Percentiles rank a stretch among this genome's conserved stretches.
Evolutionary conservation across 2,329 filamentous ascomycete species (phyloP).

Genomic region (Cercospora canescens): DNA sequence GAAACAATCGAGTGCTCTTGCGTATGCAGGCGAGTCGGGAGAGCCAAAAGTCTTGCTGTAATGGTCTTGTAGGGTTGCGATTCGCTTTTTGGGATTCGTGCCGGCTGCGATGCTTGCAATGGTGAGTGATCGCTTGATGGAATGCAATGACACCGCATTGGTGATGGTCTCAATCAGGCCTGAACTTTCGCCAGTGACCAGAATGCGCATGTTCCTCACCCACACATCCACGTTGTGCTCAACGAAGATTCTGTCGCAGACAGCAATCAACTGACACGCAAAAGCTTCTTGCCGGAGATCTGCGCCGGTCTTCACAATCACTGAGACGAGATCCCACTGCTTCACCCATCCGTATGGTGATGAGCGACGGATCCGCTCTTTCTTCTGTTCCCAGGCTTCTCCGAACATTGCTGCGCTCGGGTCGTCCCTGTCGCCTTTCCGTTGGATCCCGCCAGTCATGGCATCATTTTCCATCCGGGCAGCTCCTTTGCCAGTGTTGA

Average conservation of each 20-base stretch:
- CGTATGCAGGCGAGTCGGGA: slow-evolving; percentile 67
- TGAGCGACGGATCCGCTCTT: slow-evolving; percentile 77
- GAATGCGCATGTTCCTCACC: slow-evolving; percentile 84
- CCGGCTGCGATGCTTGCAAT: slow-evolving; percentile 72
- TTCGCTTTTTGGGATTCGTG: slow-evolving; percentile 71
- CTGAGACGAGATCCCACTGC: slow-evolving; percentile 84
- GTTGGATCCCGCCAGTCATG: slow-evolving; percentile 79
- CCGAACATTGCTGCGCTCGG: slow-evolving; percentile 84
- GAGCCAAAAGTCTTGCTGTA: slow-evolving; percentile 77
- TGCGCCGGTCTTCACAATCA: slow-evolving; percentile 81
- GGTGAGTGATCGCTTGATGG: slow-evolving; percentile 78
- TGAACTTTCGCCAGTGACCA: slow-evolving; percentile 81
- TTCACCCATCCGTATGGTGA: slow-evolving; percentile 88
- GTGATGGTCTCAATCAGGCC: slow-evolving; percentile 86
- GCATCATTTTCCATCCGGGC: slow-evolving; percentile 88
- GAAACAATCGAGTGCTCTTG: slow-evolving; percentile 73
- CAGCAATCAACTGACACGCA: slow-evolving; percentile 78
- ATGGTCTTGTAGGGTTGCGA: slow-evolving; percentile 79
- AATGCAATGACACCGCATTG: slow-evolving; percentile 84
- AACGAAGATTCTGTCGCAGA: slow-evolving; percentile 79
- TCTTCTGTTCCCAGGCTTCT: slow-evolving; percentile 82
- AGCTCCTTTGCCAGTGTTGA: slow-evolving; percentile 69
- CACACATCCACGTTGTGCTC: slow-evolving; percentile 76
- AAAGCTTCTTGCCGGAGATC: slow-evolving; percentile 81
- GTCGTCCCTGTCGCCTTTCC: slow-evolving; percentile 79